Percentiles rank a stretch among this genome's conserved stretches.
Conservation (phyloP, 495 filamentous ascomycete genomes). For the Mycothermus thermophilus region DNA sequence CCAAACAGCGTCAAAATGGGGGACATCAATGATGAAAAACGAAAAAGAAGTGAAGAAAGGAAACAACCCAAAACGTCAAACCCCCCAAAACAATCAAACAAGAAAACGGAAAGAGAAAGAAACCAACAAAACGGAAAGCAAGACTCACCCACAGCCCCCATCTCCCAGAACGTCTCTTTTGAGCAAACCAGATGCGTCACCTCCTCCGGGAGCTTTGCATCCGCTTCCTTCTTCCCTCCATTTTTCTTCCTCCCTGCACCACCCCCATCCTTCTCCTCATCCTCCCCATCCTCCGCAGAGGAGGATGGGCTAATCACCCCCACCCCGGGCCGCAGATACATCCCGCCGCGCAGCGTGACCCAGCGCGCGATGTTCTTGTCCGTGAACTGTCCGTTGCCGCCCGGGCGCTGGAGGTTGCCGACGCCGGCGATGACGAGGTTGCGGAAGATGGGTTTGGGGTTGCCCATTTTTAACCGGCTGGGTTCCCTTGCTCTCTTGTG, state of each 20-base stretch:
- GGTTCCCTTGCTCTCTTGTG: background rate
- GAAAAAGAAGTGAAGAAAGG: background rate
- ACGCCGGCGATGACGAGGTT: slow-evolving; percentile 17
- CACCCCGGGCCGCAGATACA: slow-evolving; percentile 3
- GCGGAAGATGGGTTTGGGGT: slow-evolving; percentile 15
- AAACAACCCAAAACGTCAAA: background rate
- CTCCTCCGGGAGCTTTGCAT: no score
- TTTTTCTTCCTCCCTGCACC: background rate
- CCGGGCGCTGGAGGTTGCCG: slow-evolving; percentile 18
- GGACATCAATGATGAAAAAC: background rate
- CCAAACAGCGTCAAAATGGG: background rate
- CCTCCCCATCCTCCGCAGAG: background rate
- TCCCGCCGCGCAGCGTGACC: slow-evolving; percentile 17
- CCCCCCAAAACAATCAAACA: no score
- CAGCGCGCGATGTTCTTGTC: slow-evolving; percentile 20
- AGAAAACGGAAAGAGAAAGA: background rate
- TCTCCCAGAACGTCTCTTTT: slow-evolving; percentile 14
- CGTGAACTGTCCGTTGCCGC: slow-evolving; percentile 14
- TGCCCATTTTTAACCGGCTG: background rate
- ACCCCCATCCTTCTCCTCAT: background rate
- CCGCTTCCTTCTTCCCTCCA: no score
- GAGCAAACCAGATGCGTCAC: slow-evolving; percentile 29
- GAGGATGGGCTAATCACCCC: no score
- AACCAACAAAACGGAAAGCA: background rate
- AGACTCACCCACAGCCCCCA: slow-evolving; percentile 3